phyloP scores from a whole-genome alignment of 305 asterid genomes.

The Fraxinus angustifolia region DNA sequence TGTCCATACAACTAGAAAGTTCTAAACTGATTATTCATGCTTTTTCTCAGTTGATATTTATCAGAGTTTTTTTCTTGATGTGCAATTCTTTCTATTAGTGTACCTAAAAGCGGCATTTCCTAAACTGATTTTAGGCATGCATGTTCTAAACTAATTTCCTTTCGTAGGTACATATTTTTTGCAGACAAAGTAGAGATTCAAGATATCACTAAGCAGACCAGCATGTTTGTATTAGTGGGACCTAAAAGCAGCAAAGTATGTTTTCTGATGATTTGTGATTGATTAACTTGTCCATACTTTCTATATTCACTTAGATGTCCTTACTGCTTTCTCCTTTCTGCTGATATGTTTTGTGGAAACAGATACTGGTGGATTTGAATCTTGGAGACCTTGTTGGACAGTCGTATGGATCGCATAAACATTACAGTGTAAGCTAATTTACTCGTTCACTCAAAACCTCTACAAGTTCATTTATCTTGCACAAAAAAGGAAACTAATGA shows the following conservation, averaged over 20 bases:
- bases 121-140: neutral
- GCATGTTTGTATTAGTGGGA: slow-evolving; percentile 75
- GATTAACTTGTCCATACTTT: neutral
- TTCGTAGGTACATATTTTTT: slow-evolving; percentile 77
- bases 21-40: slow-evolving; percentile 15
- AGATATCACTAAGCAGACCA: slow-evolving; percentile 71
- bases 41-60: slow-evolving; percentile 20
- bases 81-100: neutral
- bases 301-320: slow-evolving; percentile 12
- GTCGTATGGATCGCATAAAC: slow-evolving; percentile 87
- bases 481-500: neutral
- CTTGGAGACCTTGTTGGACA: slow-evolving; percentile 73
- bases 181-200: slow-evolving; percentile 89
- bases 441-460: slow-evolving; percentile 9
- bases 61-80: slow-evolving; percentile 13
- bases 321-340: slow-evolving; percentile 20
- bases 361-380: slow-evolving; percentile 75
- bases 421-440: slow-evolving; percentile 59
- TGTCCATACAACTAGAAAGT: slow-evolving; percentile 24
- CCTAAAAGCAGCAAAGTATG: slow-evolving; percentile 73
- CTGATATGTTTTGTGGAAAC: slow-evolving; percentile 36
- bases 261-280: slow-evolving; percentile 15
- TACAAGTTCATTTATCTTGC: slow-evolving; percentile 1
- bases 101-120: neutral
- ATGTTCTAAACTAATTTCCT: slow-evolving; percentile 10